Base-by-base conservation (phyloP, 306 rosid genomes). In the Cucumis cinereus region DNA sequence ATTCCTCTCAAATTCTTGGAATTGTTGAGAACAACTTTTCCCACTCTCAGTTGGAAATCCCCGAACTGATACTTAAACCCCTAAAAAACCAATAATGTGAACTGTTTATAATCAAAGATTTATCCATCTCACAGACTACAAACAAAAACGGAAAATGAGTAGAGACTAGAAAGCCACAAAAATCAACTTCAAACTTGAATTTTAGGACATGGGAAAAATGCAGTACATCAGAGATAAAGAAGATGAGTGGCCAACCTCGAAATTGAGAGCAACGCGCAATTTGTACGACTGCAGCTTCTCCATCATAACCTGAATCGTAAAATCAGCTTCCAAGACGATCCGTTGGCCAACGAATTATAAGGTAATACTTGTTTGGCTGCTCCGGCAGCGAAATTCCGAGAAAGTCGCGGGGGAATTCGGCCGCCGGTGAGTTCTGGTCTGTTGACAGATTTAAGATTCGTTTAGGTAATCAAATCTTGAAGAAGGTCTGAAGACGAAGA, bases 271-370 rank as follows among this genome's bases (percentile, higher is more conserved):
- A 22, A 92, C 86, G 68, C 86, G 91, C 49, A 87, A 84, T 82
- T 89, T 90, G 81, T 92, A 94, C 33, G 99, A 94, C 89, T 94
- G 99, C 75, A 92, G 79, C 55, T 92, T 94, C 86, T 94, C 99
- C 97, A 92, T 92, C 33, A 94, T 89, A 11, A 80, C 81, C 80
- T 87, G 85, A 80, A 91, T 93, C 0, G 98, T 64, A 19, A 91
- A 90, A 80, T 93, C 94, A 8, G 91, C 97, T 79, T 93, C 97
- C 1, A 93, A 75, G 78, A 91, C 91, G 71, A 93, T 84, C 77
- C 83, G 84, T 61, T 86, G 91, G 52, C 90, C 87, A 2, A 2
- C 96, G 92, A 78, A 93, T 86, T 70, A 93, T 86, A 62, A 91
- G 85, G 80, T 84, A 93, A 84, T 90, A 91, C 81, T 93, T 93